Conservation (phyloP, 306 rosid species). For the Casuarina cunninghamiana region DNA sequence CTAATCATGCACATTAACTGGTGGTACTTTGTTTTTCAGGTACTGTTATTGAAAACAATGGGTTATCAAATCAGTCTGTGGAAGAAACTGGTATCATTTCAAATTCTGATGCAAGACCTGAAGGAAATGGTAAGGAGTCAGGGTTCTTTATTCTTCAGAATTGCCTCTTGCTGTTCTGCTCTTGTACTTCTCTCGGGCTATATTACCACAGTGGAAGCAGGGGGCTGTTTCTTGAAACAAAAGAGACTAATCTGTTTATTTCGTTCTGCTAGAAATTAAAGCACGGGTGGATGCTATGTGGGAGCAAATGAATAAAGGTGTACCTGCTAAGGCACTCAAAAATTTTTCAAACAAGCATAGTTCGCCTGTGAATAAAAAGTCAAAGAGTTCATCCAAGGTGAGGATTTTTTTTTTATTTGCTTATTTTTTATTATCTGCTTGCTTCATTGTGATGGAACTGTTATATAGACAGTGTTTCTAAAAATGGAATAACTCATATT, state of each 20-base stretch:
- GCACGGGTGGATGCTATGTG: conserved; percentile 83
- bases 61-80: conserved; percentile 37
- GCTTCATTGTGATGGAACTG: background rate
- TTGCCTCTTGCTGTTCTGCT: conserved; percentile 10
- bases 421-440: conserved; percentile 1
- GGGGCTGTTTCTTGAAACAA: conserved; percentile 15
- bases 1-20: background rate
- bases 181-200: conserved; percentile 4
- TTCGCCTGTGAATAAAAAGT: conserved; percentile 39
- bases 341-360: conserved; percentile 49
- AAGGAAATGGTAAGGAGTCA: conserved; percentile 50
- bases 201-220: conserved; percentile 7
- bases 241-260: conserved; percentile 18
- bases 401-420: conserved; percentile 20
- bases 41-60: conserved; percentile 41
- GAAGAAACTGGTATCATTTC: conserved; percentile 44
- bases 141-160: conserved; percentile 3
- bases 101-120: conserved; percentile 40
- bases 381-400: conserved; percentile 71
- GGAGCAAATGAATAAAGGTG: conserved; percentile 94
- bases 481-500: conserved; percentile 4
- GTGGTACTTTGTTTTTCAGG: conserved; percentile 43
- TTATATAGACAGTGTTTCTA: background rate
- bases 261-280: conserved; percentile 54
- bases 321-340: conserved; percentile 51